Base-by-base conservation (phyloP, 345 rosid species). In the Dimocarpus longan region DNA sequence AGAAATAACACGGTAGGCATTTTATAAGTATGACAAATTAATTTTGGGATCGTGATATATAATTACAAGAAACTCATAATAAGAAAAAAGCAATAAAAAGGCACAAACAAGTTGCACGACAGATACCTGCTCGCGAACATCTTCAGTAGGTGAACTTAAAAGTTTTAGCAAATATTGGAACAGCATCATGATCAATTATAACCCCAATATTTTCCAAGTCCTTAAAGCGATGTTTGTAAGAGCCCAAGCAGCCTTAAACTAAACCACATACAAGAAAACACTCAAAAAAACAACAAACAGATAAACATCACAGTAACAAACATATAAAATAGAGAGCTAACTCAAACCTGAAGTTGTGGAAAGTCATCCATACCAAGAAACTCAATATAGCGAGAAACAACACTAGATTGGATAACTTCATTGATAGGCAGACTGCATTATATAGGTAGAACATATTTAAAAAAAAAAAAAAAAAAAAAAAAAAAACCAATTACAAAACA, bases 191-290 rank as follows among this genome's bases (percentile, higher is more conserved):
- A 68, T 91, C 97, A 79, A 91, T 85, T 0, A 93, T 91, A 39
- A 89, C 92, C 75, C 83, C 90, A 0, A 93, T 93, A 66, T 91
- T 86, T 84, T 93, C 92, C 66, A 92, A 26, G 97, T 91, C 52
- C 95, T 95, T 22, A 94, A 92, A 62, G 97, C 97, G 78, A 92
- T 89, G 73, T 92, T 92, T 59, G 97, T 92, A 65, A 92, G 93
- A 13, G 93, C 93, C 97, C 97, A 92, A 74, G 97, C 97, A 39
- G 97, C 95, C 86, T 92, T 95, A 84, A 92, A 92, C 95, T 92
- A 70, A 70, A 80, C 39, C 66, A 80, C 52, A 72, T 16, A 46
- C 46, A 77, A 56, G 68, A 66, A 66, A 39, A 54, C 18, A 40
- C 64, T 28, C 28, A 40, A 43, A 11, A 12, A 74, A 13, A 48